Percentiles rank a stretch among this genome's conserved stretches.
Evolutionary conservation across 306 rosid genomes (phyloP).

Genomic region (Vigna unguiculata): DNA sequence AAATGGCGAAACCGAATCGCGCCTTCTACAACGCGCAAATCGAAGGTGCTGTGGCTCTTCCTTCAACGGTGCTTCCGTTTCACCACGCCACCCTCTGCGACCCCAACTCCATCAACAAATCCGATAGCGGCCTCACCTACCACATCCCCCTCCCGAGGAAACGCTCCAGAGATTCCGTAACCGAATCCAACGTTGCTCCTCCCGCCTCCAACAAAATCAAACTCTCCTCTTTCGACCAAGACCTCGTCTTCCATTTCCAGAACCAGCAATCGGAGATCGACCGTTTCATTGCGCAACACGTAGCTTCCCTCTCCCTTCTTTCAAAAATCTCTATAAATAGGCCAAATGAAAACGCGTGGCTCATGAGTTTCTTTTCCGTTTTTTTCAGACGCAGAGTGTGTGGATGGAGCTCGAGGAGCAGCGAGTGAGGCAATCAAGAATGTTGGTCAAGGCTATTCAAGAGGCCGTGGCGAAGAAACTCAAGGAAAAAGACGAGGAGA

Average conservation of each 20-base stretch:
- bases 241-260: conserved; percentile 42
- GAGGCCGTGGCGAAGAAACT: conserved; percentile 60
- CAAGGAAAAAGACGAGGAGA: conserved; percentile 76
- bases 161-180: conserved; percentile 43
- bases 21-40: conserved; percentile 23
- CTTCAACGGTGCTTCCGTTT: conserved; percentile 33
- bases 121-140: conserved; percentile 64
- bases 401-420: conserved; percentile 59
- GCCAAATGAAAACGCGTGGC: background rate
- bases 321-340: no score
- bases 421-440: conserved; percentile 56
- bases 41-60: conserved; percentile 34
- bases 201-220: conserved; percentile 30
- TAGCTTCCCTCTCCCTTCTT: background rate
- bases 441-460: conserved; percentile 54
- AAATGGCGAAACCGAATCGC: conserved; percentile 37
- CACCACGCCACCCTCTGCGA: conserved; percentile 32
- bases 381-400: conserved; percentile 65
- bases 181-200: conserved; percentile 26
- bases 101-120: conserved; percentile 41
- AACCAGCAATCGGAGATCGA: conserved; percentile 45
- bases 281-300: conserved; percentile 46
- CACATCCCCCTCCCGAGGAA: conserved; percentile 42
- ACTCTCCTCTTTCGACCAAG: conserved; percentile 22
- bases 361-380: background rate